phyloP scores from a whole-genome alignment of 441 rosid genomes.

The Populus tomentosa region DNA sequence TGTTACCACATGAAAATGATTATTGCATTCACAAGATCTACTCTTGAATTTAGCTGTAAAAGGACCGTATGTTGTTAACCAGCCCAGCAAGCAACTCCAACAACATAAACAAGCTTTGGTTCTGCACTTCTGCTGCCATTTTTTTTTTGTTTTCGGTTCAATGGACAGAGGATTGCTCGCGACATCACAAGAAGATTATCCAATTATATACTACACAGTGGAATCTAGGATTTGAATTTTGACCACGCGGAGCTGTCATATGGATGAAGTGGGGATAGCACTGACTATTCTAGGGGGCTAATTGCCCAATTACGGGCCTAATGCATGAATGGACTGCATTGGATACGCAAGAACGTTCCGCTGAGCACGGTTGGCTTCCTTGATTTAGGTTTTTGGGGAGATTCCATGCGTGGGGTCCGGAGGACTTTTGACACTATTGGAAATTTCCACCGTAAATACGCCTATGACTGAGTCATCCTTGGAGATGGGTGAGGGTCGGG shows the following conservation, averaged over 20 bases:
- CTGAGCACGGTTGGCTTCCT: not conserved
- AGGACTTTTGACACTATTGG: not conserved
- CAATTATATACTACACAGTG: not conserved
- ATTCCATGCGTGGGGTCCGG: not conserved
- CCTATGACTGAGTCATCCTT: not conserved
- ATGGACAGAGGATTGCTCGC: not conserved
- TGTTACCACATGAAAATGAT: not conserved
- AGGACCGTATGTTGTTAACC: not conserved
- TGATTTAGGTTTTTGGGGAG: not conserved
- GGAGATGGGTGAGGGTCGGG: not conserved
- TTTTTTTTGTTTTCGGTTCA: not conserved
- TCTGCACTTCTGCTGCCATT: not conserved
- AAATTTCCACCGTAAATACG: not conserved
- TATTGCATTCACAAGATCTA: not conserved
- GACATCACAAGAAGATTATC: not conserved
- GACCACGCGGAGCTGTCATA: no score
- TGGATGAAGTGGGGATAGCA: not conserved
- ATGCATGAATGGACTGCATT: not conserved
- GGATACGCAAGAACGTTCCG: not conserved
- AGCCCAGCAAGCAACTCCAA: not conserved
- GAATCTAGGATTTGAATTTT: not conserved
- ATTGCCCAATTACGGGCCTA: not conserved
- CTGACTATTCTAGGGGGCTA: not conserved
- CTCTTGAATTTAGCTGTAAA: not conserved
- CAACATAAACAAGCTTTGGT: not conserved